These are phyloP conservation scores for Boletus rubroflammeus DNA, from an alignment of 768 basidiomycete species.

Conservation along the genomic window DNA sequence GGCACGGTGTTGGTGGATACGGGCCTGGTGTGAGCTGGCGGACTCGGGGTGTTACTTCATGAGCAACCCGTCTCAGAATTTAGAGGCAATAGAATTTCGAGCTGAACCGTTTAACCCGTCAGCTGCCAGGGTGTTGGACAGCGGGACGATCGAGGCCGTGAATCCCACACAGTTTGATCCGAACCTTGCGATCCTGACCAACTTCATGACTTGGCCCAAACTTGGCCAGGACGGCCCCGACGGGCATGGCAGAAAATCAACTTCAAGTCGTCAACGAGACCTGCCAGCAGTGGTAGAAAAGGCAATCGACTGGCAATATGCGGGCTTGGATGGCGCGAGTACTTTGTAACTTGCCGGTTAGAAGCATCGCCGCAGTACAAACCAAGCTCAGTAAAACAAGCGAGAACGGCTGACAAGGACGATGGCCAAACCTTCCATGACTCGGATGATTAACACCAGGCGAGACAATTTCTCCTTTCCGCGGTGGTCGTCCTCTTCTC, in stretches of 20 bases:
- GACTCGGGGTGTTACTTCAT: not conserved
- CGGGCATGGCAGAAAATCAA: not conserved
- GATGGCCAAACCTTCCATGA: not conserved
- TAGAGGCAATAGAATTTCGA: not conserved
- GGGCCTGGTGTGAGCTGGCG: not conserved
- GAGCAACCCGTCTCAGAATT: not conserved
- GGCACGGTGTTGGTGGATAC: not conserved
- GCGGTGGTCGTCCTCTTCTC: not conserved
- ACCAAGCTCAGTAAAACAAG: no score
- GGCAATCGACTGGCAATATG: not conserved
- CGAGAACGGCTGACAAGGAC: conserved; percentile 2
- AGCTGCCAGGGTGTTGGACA: not conserved
- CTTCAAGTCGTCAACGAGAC: not conserved
- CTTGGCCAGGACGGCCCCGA: not conserved
- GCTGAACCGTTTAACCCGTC: not conserved
- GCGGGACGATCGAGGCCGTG: not conserved
- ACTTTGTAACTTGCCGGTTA: no score
- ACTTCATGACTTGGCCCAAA: no score
- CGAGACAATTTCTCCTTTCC: conserved; percentile 10
- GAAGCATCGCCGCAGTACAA: no score
- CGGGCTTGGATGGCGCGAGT: not conserved
- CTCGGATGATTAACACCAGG: conserved; percentile 3
- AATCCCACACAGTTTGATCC: not conserved
- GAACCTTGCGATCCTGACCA: not conserved
- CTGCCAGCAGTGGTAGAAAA: not conserved